Evolutionary conservation across 371 early-diverging fungal genomes (phyloP), one percentile per base, ranked within the genome.

Genomic region (Funneliformis caledonium): DNA sequence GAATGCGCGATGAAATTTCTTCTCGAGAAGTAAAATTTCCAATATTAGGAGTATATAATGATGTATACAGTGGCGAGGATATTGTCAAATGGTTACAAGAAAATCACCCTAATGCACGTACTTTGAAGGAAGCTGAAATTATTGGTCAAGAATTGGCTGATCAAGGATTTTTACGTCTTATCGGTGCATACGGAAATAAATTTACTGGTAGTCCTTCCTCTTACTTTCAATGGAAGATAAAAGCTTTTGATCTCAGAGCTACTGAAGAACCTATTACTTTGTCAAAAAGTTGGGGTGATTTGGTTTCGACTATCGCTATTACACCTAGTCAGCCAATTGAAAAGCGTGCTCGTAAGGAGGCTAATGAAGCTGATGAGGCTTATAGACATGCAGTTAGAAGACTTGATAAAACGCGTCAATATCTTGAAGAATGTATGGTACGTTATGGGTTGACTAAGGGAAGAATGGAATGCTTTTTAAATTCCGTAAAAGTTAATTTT

Each of bases 111-210:
- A 92, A 83, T 80, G 91, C 86, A 80, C 88, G 86, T 85, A 92
- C 84, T 84, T 88, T 80, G 88, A 90, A 81, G 85, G 93, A 92
- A 82, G 92, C 93, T 1, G 90, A 92, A 62, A 85, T 88, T 1
- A 90, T 94, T 47, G 94, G 93, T 9, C 94, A 94, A 81, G 92
- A 93, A 72, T 83, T 94, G 80, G 87, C 93, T 67, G 87, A 88
- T 42, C 88, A 93, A 77, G 90, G 90, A 8, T 89, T 91, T 64
- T 82, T 94, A 82, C 87, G 92, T 33, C 82, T 92, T 48, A 90
- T 94, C 81, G 94, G 93, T n/a, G 89, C 89, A 72, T 89, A 92
- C 43, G 94, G 94, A 10, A 91, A 88, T 80, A 91, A 89, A 83
- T 94, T 94, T 83, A 80, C 88, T 43, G 88, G 92, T 31, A 88